Conservation (phyloP, 78 protist genomes). For the Pelomyxa schiedti region DNA sequence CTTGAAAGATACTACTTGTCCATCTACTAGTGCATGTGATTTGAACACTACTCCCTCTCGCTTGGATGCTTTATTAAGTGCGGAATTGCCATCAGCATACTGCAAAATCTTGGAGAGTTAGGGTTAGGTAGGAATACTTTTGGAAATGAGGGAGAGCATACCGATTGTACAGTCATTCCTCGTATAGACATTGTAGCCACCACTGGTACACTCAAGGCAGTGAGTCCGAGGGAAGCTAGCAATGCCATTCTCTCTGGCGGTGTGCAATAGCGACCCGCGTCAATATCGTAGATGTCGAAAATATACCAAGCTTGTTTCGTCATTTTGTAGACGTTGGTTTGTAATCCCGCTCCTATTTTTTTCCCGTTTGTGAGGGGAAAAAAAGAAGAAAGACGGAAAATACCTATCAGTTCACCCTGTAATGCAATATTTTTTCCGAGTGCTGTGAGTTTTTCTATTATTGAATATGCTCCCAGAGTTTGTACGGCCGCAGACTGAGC, state of each 20-base stretch:
- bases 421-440: slow-evolving; percentile 24
- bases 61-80: slow-evolving; percentile 16
- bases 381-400: no score
- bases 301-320: not conserved
- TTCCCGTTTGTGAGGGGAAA: no score
- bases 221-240: not conserved
- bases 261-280: slow-evolving; percentile 17
- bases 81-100: slow-evolving; percentile 41
- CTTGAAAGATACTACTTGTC: not conserved
- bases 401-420: slow-evolving; percentile 62
- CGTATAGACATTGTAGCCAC: not conserved
- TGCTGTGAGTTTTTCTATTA: not conserved
- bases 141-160: not conserved
- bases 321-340: slow-evolving; percentile 35
- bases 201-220: slow-evolving; percentile 18
- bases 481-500: not conserved
- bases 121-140: not conserved
- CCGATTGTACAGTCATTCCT: not conserved
- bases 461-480: not conserved
- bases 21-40: not conserved
- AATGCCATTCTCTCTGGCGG: slow-evolving; percentile 20
- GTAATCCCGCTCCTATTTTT: slow-evolving; percentile 52
- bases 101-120: slow-evolving; percentile 1
- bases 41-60: slow-evolving; percentile 65
- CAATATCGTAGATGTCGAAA: slow-evolving; percentile 31